Base-by-base conservation (phyloP, 2,329 filamentous ascomycete species). In the Aspergillus udagawae region DNA sequence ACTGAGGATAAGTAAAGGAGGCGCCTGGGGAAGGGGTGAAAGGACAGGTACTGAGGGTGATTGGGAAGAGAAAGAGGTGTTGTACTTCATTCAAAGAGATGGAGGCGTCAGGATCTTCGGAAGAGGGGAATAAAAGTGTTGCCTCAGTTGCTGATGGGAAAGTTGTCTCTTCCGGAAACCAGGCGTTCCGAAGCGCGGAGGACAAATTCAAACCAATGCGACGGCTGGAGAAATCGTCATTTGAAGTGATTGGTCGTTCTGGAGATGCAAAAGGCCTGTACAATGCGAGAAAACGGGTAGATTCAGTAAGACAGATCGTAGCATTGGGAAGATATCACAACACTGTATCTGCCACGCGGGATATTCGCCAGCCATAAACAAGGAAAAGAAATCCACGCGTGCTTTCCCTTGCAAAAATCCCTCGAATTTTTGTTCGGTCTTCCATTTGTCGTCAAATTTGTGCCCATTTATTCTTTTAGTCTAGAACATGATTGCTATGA, bases 101-200 rank as follows among this genome's bases (percentile, higher is more conserved):
- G 91, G 91, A 1, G 83, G 83, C 23, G 90, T 92, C 25, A 88
- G 81, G 67, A 90, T 96, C 7, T 97, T 96, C 79, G 90, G 91
- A 69, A 83, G 92, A 69, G 92, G 93, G 5, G 85, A 87, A 69
- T 83, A 74, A 63, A 67, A 60, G 62, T 23, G 4, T n/a, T 32
- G 58, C 44, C 49, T 52, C 54, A 54, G 49, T 54, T 49, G 28
- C 32, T 38, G 32, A 56, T 47, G 23, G 21, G 52, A 17, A 35
- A 12, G 4, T 4, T 32, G 10, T 32, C 10, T 32, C 29, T 14
- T 32, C 29, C 4, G 3, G 29, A 38, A 38, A 7, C 7, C 32
- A 14, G 32, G 32, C 32, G 5, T 7, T 38, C 44, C 20, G 20
- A 48, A 2, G 44, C 10, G 20, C 21, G 14, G 4, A 20, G 41